Evolutionary conservation across 805 yeast species (phyloP).

Genomic region (Pichia cabralensis): DNA sequence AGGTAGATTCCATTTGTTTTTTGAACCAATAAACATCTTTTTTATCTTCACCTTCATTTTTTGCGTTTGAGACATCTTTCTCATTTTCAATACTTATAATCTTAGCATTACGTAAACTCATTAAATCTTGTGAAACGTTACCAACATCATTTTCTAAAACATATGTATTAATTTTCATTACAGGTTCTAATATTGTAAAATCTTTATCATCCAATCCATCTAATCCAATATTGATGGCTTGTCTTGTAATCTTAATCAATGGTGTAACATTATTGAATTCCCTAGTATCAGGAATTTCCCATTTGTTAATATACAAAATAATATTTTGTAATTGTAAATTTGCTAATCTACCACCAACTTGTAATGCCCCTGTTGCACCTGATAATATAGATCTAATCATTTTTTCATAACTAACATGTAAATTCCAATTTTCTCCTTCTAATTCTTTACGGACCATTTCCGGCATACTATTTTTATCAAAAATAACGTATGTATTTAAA

Average conservation of each 20-base stretch:
- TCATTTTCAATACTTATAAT: conserved; percentile 69
- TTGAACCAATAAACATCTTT: conserved; percentile 37
- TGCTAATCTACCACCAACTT: conserved; percentile 55
- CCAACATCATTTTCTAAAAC: conserved; percentile 71
- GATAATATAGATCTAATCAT: conserved; percentile 45
- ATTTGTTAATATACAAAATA: conserved; percentile 39
- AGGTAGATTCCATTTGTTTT: conserved; percentile 50
- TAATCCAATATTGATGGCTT: conserved; percentile 33
- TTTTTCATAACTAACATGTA: conserved; percentile 34
- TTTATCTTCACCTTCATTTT: conserved; percentile 17
- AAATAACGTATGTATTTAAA: conserved; percentile 39
- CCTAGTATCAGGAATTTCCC: conserved; percentile 37
- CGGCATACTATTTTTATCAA: conserved; percentile 25
- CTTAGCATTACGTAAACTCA: conserved; percentile 66
- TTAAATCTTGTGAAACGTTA: conserved; percentile 72
- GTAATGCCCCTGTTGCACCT: conserved; percentile 52
- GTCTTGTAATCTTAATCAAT: conserved; percentile 36
- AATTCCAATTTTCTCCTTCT: conserved; percentile 33
- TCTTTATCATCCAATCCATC: conserved; percentile 16
- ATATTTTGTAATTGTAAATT: conserved; percentile 52
- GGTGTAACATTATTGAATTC: conserved; percentile 33
- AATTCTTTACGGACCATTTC: conserved; percentile 15
- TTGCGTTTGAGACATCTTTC: conserved; percentile 16
- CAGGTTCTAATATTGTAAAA: conserved; percentile 71
- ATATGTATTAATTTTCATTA: conserved; percentile 65